phyloP scores from a whole-genome alignment of 2,329 filamentous ascomycete species.

The Ascochyta clinopodiicola region DNA sequence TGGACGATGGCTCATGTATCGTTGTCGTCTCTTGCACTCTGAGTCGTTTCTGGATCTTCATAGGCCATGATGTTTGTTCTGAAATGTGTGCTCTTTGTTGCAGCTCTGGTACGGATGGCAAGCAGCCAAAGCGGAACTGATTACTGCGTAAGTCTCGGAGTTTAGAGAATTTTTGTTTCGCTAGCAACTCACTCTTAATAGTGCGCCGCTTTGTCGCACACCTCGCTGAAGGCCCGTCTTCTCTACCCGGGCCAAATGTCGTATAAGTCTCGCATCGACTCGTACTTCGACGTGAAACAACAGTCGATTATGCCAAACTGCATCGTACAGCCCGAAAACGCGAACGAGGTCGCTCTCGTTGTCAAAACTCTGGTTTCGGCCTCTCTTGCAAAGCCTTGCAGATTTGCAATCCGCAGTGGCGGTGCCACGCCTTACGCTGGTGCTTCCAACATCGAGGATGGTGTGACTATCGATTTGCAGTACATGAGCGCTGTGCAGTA shows the following conservation, averaged over 20 bases:
- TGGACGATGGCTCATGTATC: not conserved
- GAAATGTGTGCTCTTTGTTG: constrained; percentile 14
- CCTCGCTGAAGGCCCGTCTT: constrained; percentile 15
- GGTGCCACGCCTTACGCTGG: constrained; percentile 35
- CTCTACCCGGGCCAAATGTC: constrained; percentile 23
- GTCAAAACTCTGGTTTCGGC: constrained; percentile 21
- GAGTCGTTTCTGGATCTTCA: not conserved
- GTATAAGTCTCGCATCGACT: constrained; percentile 21
- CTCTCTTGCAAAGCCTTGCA: constrained; percentile 14
- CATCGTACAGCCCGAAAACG: constrained; percentile 29
- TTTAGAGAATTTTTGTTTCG: not conserved
- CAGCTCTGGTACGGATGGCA: constrained; percentile 9
- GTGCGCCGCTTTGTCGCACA: constrained; percentile 18
- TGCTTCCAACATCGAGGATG: constrained; percentile 36
- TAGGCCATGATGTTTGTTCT: constrained; percentile 14
- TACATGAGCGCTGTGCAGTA: constrained; percentile 28
- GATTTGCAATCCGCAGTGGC: constrained; percentile 34
- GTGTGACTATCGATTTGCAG: constrained; percentile 37
- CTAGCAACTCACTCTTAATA: not conserved
- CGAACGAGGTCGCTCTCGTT: constrained; percentile 24
- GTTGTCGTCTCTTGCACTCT: not conserved
- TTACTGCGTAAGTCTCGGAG: constrained; percentile 3
- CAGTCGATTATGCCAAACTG: constrained; percentile 31
- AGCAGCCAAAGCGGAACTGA: not conserved
- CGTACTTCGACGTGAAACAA: constrained; percentile 33